Evolutionary conservation across 371 early-diverging fungal genomes (phyloP).

Genomic region (Dichotomocladium elegans): DNA sequence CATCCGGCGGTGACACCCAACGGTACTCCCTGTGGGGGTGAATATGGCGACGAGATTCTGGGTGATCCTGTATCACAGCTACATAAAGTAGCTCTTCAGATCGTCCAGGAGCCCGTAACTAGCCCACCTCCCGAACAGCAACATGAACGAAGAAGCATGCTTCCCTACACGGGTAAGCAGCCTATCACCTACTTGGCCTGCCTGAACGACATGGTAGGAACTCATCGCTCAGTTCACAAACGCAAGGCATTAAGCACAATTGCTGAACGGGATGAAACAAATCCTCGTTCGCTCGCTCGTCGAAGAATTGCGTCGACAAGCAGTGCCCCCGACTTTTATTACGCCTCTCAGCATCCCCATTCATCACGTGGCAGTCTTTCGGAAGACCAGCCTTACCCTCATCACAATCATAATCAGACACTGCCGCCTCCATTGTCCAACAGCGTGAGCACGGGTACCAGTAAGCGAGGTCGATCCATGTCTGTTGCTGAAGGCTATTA

Average conservation of each 20-base stretch:
- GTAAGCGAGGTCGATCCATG: slow-evolving; percentile 6
- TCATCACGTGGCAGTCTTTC: not conserved
- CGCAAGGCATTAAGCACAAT: slow-evolving; percentile 3
- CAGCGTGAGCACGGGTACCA: too few species aligned
- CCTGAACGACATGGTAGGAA: slow-evolving; percentile 22
- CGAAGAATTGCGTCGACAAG: slow-evolving; percentile 7
- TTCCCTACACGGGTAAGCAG: not conserved
- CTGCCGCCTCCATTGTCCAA: too few species aligned
- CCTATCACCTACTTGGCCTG: slow-evolving; percentile 19
- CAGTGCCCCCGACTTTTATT: not conserved
- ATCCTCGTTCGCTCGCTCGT: not conserved
- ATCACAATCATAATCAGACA: not conserved
- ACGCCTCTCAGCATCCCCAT: not conserved
- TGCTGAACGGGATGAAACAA: not conserved
- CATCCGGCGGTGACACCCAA: too few species aligned
- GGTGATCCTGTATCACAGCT: slow-evolving; percentile 76
- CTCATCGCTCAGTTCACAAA: slow-evolving; percentile 11
- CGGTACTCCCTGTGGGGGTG: slow-evolving; percentile 27
- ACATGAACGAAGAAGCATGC: not conserved
- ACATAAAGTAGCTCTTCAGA: slow-evolving; percentile 84
- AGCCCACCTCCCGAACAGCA: not conserved
- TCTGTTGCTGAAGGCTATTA: not conserved
- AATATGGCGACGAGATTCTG: slow-evolving; percentile 36
- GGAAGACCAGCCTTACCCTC: not conserved
- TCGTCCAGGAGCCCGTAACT: slow-evolving; percentile 35